Conservation (phyloP, 768 basidiomycete genomes). For the Podaxis pistillaris region DNA sequence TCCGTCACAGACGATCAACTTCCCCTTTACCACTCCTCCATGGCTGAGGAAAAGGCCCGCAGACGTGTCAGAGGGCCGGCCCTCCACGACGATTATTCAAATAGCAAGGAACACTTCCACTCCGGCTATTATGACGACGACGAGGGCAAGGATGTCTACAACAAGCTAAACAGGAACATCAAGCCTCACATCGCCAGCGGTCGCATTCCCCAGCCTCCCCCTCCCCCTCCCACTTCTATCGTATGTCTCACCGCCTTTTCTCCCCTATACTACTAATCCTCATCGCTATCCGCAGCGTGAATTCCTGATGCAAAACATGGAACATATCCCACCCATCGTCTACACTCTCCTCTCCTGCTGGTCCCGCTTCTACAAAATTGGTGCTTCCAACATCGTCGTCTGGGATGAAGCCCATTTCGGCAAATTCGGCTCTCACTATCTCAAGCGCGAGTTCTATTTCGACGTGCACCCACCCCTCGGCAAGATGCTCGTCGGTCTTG, state of each 20-base stretch:
- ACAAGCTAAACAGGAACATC: conserved; percentile 38
- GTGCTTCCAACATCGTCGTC: conserved; percentile 79
- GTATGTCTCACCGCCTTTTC: conserved; percentile 34
- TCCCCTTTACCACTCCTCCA: conserved; percentile 21
- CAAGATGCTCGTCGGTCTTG: conserved; percentile 98
- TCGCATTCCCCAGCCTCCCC: conserved; percentile 53
- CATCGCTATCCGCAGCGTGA: conserved; percentile 50
- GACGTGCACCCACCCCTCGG: conserved; percentile 98
- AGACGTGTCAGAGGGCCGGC: conserved; percentile 35
- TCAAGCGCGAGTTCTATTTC: conserved; percentile 99
- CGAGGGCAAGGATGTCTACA: conserved; percentile 52
- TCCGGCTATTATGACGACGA: conserved; percentile 36
- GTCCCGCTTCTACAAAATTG: conserved; percentile 94
- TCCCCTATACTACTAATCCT: conserved; percentile 17
- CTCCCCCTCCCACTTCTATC: conserved; percentile 66
- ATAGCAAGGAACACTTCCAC: neutral
- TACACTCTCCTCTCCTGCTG: conserved; percentile 95
- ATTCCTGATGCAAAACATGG: conserved; percentile 76
- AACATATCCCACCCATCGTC: conserved; percentile 72
- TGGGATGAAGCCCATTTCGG: conserved; percentile 99
- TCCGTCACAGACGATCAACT: conserved; percentile 17
- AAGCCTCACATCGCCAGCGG: conserved; percentile 52
- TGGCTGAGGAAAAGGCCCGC: conserved; percentile 68
- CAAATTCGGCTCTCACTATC: conserved; percentile 97
- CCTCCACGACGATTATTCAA: conserved; percentile 9